Evolutionary conservation across 176 grass and related monocot genomes (phyloP).

Genomic region (Eremochloa ophiuroides): DNA sequence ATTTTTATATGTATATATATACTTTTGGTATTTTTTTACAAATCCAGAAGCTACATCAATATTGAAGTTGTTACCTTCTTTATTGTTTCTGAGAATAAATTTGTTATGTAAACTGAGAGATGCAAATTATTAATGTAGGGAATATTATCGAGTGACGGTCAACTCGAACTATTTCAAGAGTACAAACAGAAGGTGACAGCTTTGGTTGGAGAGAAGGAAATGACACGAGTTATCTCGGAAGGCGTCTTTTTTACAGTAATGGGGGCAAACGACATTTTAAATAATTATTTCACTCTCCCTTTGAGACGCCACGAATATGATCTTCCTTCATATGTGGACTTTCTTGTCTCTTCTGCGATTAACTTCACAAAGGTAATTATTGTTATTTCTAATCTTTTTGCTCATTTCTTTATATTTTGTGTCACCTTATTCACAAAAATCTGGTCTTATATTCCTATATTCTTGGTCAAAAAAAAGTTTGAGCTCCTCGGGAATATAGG

Average conservation of each 20-base stretch:
- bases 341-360: slow-evolving; percentile 25
- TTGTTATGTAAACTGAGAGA: too few species aligned
- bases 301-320: slow-evolving; percentile 37
- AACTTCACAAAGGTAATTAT: slow-evolving; percentile 54
- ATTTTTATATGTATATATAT: too few species aligned
- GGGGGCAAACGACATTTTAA: slow-evolving; percentile 53
- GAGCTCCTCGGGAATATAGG: too few species aligned
- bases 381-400: too few species aligned
- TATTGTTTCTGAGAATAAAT: too few species aligned
- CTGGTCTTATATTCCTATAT: too few species aligned
- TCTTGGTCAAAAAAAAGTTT: too few species aligned
- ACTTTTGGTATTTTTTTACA: too few species aligned
- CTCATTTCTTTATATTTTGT: too few species aligned
- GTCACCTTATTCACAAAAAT: too few species aligned
- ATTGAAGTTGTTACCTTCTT: too few species aligned
- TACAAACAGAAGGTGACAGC: slow-evolving; percentile 45
- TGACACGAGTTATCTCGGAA: slow-evolving; percentile 18
- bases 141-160: slow-evolving; percentile 26
- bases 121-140: slow-evolving; percentile 14
- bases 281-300: slow-evolving; percentile 42
- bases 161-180: slow-evolving; percentile 46
- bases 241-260: slow-evolving; percentile 33
- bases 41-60: too few species aligned
- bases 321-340: slow-evolving; percentile 44
- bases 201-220: slow-evolving; percentile 40